phyloP scores from a whole-genome alignment of 108 stramenopile species.

The Skeletonema tropicum region DNA sequence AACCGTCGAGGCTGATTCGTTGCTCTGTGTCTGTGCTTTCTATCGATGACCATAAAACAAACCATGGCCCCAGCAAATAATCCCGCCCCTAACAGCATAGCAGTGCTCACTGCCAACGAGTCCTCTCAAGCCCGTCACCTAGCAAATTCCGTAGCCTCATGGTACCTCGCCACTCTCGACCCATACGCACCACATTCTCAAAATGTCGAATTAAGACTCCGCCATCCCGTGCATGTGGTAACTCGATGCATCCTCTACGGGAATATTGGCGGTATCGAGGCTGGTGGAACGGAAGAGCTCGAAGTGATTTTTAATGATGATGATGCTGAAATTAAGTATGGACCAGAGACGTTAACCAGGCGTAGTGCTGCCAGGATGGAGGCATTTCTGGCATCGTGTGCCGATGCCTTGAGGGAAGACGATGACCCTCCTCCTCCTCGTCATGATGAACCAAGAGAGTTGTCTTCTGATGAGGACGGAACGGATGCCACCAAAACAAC shows the following conservation, averaged over 20 bases:
- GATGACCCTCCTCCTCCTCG: conserved; percentile 11
- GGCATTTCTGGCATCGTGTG: conserved; percentile 75
- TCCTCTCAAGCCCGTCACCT: conserved; percentile 53
- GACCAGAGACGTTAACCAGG: conserved; percentile 47
- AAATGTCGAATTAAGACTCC: conserved; percentile 60
- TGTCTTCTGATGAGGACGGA: neutral
- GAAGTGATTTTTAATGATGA: conserved; percentile 46
- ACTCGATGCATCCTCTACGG: conserved; percentile 63
- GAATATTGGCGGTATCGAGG: conserved; percentile 7
- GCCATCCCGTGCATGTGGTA: conserved; percentile 66
- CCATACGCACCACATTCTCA: conserved; percentile 57
- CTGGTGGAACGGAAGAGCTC: conserved; percentile 16
- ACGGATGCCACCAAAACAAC: conserved; percentile 3
- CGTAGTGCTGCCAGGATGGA: conserved; percentile 77
- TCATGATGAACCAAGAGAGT: neutral
- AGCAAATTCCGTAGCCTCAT: conserved; percentile 59
- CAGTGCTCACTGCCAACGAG: conserved; percentile 29
- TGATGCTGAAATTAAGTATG: conserved; percentile 41
- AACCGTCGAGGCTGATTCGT: too few relatives aligned
- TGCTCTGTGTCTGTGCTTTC: too few relatives aligned
- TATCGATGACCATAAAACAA: neutral
- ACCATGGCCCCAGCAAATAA: neutral
- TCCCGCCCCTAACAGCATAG: neutral
- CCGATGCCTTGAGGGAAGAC: conserved; percentile 56
- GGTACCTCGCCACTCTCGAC: conserved; percentile 70